phyloP scores from a whole-genome alignment of 768 basidiomycete genomes.

The Termitomyces sp. region DNA sequence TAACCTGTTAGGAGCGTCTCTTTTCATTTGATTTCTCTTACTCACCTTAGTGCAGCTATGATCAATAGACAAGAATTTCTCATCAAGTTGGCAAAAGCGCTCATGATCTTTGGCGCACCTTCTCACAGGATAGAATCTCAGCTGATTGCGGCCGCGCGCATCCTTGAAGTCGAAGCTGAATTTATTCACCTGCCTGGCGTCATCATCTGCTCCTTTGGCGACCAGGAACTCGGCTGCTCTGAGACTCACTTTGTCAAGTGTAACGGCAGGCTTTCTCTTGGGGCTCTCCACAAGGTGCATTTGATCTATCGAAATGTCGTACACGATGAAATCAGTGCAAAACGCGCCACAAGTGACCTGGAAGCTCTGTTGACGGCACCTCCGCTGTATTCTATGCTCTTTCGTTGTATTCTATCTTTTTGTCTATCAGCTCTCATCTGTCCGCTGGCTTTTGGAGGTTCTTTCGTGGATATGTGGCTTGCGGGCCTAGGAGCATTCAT shows the following conservation, averaged over 20 bases:
- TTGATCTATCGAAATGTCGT: constrained; percentile 83
- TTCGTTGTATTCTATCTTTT: constrained; percentile 70
- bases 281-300: constrained; percentile 83
- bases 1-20: constrained; percentile 50
- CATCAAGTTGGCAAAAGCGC: constrained; percentile 77
- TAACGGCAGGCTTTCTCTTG: constrained; percentile 73
- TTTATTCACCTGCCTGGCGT: constrained; percentile 84
- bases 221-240: constrained; percentile 84
- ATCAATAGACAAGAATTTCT: constrained; percentile 83
- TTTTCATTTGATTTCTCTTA: background rate
- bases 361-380: constrained; percentile 60
- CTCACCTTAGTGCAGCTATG: constrained; percentile 51
- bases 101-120: constrained; percentile 92
- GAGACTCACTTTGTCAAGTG: constrained; percentile 90
- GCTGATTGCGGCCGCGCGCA: constrained; percentile 81
- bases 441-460: constrained; percentile 82
- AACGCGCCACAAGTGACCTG: constrained; percentile 64
- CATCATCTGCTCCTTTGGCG: constrained; percentile 87
- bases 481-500: constrained; percentile 68
- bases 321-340: constrained; percentile 89
- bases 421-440: constrained; percentile 75
- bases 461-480: constrained; percentile 84
- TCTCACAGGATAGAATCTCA: constrained; percentile 95
- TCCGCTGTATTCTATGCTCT: constrained; percentile 60
- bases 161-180: constrained; percentile 88